These are phyloP conservation scores for Entrophospora sp. DNA, from an alignment of 192 early-diverging fungal genomes.

Conservation along the genomic window DNA sequence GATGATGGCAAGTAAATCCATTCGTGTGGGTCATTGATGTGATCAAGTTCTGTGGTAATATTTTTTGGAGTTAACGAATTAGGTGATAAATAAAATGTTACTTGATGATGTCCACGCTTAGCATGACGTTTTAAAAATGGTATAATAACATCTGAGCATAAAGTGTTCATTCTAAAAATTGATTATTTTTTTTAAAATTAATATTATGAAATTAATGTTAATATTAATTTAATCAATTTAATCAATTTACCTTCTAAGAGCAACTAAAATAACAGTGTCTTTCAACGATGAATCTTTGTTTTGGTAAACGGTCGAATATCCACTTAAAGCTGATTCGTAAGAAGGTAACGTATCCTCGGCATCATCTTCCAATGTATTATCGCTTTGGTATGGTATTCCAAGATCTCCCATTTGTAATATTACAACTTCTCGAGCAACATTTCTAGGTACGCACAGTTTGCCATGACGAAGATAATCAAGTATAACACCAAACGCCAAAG, in stretches of 20 bases:
- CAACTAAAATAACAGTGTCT: not conserved
- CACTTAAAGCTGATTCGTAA: not conserved
- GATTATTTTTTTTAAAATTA: not conserved
- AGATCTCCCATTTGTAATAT: not conserved
- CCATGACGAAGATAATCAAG: not conserved
- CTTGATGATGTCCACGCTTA: conserved; percentile 12
- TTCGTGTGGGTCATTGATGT: not conserved
- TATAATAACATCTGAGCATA: conserved; percentile 2
- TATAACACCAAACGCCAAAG: conserved; percentile 2
- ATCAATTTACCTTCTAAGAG: not conserved
- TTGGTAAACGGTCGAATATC: not conserved
- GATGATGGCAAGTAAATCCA: conserved; percentile 3
- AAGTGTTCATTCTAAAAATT: not conserved
- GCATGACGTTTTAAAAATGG: conserved; percentile 8
- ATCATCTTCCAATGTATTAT: not conserved
- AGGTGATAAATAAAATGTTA: conserved; percentile 6
- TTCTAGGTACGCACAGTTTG: not conserved
- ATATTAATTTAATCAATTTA: not conserved
- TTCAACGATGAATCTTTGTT: conserved; percentile 4
- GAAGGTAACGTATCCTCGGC: not conserved
- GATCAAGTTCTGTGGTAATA: not conserved
- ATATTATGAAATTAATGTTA: not conserved
- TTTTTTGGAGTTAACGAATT: not conserved
- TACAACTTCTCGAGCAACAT: conserved; percentile 5
- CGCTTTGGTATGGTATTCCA: conserved; percentile 15